phyloP scores from a whole-genome alignment of 495 filamentous ascomycete genomes.

The Bacidia rubella region DNA sequence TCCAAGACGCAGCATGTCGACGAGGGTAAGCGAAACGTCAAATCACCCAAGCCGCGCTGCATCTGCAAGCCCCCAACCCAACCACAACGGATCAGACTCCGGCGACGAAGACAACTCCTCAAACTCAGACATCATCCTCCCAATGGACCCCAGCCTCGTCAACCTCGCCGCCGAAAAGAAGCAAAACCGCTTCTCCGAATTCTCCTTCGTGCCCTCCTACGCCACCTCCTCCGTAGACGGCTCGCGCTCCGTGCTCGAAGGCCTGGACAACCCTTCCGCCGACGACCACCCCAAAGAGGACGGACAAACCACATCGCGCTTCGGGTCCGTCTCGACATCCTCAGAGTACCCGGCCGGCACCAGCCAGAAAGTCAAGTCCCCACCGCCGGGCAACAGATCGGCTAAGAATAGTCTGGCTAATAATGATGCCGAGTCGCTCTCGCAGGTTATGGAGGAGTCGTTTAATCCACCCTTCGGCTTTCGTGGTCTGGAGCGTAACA shows the following conservation, averaged over 20 bases:
- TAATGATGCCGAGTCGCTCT: neutral
- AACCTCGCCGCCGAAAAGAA: constrained; percentile 1
- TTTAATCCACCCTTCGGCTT: neutral
- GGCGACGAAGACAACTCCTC: neutral
- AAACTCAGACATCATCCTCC: neutral
- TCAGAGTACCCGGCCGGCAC: constrained; percentile 10
- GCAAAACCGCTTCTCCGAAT: constrained; percentile 4
- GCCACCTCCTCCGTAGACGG: constrained; percentile 3
- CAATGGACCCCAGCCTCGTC: neutral
- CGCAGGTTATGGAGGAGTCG: neutral
- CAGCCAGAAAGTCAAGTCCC: constrained; percentile 10
- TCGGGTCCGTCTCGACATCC: constrained; percentile 4
- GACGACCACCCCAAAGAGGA: neutral
- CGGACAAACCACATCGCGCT: neutral
- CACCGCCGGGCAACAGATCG: constrained; percentile 4
- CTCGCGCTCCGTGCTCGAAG: neutral
- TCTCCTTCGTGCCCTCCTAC: constrained; percentile 7
- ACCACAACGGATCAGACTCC: neutral
- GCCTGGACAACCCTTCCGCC: neutral
- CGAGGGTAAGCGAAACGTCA: neutral
- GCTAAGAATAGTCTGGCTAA: neutral
- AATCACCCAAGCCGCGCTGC: neutral
- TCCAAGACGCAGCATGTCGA: constrained; percentile 3
- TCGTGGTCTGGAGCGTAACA: neutral
- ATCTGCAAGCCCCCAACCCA: neutral